phyloP scores from a whole-genome alignment of 2,329 filamentous ascomycete genomes.

The Thelonectria blattea region DNA sequence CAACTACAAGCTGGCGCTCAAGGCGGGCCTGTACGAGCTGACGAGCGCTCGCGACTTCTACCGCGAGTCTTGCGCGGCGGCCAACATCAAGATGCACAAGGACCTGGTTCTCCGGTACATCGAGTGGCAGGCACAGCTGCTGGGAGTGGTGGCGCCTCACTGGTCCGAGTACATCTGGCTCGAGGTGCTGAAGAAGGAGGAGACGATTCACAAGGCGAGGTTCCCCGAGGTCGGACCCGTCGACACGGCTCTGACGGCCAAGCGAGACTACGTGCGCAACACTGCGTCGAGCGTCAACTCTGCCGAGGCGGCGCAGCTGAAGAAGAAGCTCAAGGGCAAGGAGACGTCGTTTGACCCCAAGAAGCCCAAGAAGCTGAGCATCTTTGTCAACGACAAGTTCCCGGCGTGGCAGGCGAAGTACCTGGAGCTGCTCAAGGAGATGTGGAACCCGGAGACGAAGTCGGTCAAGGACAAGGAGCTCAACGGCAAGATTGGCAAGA shows the following conservation, averaged over 20 bases:
- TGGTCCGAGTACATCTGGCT: conserved; percentile 95
- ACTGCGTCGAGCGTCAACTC: conserved; percentile 79
- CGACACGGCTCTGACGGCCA: conserved; percentile 73
- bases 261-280: conserved; percentile 78
- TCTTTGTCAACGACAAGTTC: conserved; percentile 81
- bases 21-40: conserved; percentile 88
- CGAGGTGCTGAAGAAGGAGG: conserved; percentile 80
- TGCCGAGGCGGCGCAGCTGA: conserved; percentile 80
- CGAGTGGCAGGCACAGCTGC: conserved; percentile 81
- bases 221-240: conserved; percentile 64
- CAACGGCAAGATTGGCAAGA: conserved; percentile 78
- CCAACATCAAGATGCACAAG: conserved; percentile 85
- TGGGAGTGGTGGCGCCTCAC: conserved; percentile 87
- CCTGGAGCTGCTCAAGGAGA: conserved; percentile 76
- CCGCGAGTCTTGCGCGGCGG: conserved; percentile 78
- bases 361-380: conserved; percentile 88
- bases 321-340: conserved; percentile 95
- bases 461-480: conserved; percentile 80
- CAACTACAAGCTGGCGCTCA: conserved; percentile 81
- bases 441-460: conserved; percentile 67
- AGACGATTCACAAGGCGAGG: conserved; percentile 77
- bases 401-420: conserved; percentile 93
- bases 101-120: conserved; percentile 81
- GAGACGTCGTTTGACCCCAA: conserved; percentile 83
- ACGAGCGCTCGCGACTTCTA: conserved; percentile 88